Base-by-base conservation (phyloP, 306 rosid species). In the Lathyrus aphaca region DNA sequence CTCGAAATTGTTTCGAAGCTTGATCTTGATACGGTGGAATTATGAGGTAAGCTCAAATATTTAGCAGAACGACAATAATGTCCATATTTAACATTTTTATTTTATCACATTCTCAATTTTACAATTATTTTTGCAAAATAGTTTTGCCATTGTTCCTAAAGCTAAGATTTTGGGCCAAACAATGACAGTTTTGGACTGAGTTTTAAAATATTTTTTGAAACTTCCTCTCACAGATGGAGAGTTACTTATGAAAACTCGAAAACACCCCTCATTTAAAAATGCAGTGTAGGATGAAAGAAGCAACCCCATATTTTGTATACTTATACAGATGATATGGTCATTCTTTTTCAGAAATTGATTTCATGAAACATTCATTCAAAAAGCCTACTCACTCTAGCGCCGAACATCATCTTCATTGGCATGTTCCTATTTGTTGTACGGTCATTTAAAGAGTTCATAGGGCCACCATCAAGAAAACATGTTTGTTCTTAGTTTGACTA, bases 401-500 rank as follows among this genome's bases (percentile, higher is more conserved):
- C 39, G 62, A 8, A 56, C 62, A 27, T 56, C 62, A 27, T 27
- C 27, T 56, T 56, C 62, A 27, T 13, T 27, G 27, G 16, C 48
- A 37, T 38, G 50, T 55, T 32, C 68, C 43, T n/a, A 49, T 38
- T 37, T 67, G 37, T 49, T 56, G 61, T 19, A 11, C 27, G n/a
- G 43, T 46, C 62, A 7, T 27, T 45, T 57, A 35, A 58, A 62
- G 54, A 17, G 35, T 21, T 76, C 19, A 50, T 40, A 50, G 17
- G 10, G 81, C 63, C 67, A 17, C 66, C 65, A 40, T 43, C 66
- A 49, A 10, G 15, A 17, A 42, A 27, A 50, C 57, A 51, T 69
- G 50, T 39, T 51, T 69, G 19, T 61, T 69, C 49, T 19, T 29
- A 38, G 62, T 64, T 64, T 77, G 73, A 71, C 63, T 17, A 44